Evolutionary conservation across 1,139 yeast genomes (phyloP).

Genomic region (Sugiyamaella grinbergsii): DNA sequence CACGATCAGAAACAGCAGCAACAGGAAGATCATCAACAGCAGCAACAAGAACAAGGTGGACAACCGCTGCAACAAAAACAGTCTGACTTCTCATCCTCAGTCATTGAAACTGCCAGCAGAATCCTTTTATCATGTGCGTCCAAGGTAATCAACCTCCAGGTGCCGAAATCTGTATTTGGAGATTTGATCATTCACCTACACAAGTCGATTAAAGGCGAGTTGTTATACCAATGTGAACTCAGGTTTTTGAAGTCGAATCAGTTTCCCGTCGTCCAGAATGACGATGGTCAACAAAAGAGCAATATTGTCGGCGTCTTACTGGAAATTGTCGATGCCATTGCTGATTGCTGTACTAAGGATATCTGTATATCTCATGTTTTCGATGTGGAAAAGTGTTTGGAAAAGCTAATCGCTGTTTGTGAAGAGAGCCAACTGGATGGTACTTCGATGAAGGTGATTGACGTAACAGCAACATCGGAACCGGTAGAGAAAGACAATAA

Average conservation of each 20-base stretch:
- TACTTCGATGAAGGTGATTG: conserved; percentile 1
- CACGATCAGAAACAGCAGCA: too few relatives aligned
- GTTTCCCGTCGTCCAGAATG: conserved; percentile 47
- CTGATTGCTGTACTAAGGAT: conserved; percentile 33
- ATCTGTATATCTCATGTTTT: conserved; percentile 29
- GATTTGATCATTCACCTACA: conserved; percentile 46
- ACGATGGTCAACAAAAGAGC: conserved; percentile 26
- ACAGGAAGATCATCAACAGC: too few relatives aligned
- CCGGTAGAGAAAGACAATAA: background rate
- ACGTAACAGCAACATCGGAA: background rate
- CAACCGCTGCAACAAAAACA: conserved; percentile 1
- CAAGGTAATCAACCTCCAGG: conserved; percentile 4
- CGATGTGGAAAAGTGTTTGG: conserved; percentile 29
- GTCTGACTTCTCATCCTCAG: conserved; percentile 1
- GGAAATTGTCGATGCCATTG: conserved; percentile 39
- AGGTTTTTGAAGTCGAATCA: conserved; percentile 49
- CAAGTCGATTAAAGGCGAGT: conserved; percentile 38
- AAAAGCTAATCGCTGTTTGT: conserved; percentile 28
- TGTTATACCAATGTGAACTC: conserved; percentile 47
- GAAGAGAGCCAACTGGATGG: conserved; percentile 21
- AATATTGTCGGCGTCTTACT: conserved; percentile 30
- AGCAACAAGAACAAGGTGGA: too few relatives aligned
- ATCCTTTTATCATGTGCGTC: conserved; percentile 19
- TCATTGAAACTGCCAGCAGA: conserved; percentile 14
- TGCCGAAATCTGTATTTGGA: conserved; percentile 38